A percentile compares a stretch with the other conserved stretches of the same genome.
Evolutionary conservation across 1,284 basidiomycete genomes (phyloP).

Genomic region (Malassezia pachydermatis): DNA sequence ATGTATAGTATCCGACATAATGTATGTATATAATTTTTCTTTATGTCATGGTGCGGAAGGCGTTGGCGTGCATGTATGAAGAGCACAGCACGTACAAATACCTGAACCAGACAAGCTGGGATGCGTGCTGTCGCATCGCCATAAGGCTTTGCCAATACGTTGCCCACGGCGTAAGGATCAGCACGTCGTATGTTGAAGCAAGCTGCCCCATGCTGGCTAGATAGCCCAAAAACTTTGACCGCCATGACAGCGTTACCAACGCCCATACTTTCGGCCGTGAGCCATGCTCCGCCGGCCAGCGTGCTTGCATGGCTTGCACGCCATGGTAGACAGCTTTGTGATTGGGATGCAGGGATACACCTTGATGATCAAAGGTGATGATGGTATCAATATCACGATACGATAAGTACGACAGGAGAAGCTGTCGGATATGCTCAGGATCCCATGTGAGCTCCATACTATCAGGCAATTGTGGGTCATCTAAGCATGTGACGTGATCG

Average conservation of each 20-base stretch:
- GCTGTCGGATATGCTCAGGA: constrained; percentile 55
- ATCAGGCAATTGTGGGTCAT: constrained; percentile 67
- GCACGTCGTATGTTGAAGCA: not conserved
- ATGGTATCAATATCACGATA: constrained; percentile 51
- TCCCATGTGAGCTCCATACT: constrained; percentile 65
- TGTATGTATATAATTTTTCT: not conserved
- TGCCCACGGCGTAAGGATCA: constrained; percentile 1
- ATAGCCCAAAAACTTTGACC: constrained; percentile 12
- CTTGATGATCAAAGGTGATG: constrained; percentile 74
- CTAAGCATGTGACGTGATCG: constrained; percentile 57
- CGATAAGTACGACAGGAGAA: constrained; percentile 28
- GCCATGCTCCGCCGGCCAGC: not conserved
- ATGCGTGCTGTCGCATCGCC: constrained; percentile 36
- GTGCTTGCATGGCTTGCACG: not conserved
- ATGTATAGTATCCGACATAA: too few species aligned
- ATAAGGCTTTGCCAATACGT: constrained; percentile 22
- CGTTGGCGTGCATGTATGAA: constrained; percentile 32
- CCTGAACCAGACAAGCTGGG: constrained; percentile 44
- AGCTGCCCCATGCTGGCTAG: not conserved
- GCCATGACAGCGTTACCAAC: constrained; percentile 2
- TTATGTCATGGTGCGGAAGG: not conserved
- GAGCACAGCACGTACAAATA: constrained; percentile 38
- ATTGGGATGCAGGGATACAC: constrained; percentile 80
- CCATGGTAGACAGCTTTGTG: constrained; percentile 64
- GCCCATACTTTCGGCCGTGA: not conserved